A percentile compares a stretch with the other conserved stretches of the same genome.
Conservation (phyloP, 169 alveolate genomes). For the Cryptosporidium sp. region DNA sequence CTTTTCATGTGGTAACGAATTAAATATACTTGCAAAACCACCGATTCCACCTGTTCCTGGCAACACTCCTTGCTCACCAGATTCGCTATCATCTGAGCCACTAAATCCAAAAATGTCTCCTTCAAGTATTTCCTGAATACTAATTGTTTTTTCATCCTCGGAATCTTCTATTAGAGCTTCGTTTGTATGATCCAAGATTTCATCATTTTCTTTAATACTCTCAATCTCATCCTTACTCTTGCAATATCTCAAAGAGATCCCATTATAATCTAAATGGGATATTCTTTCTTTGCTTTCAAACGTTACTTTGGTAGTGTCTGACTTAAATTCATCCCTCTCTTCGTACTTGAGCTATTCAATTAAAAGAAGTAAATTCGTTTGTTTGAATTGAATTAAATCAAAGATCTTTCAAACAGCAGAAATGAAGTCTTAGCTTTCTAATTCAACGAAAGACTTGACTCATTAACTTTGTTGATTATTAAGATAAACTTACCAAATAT, state of each 20-base stretch:
- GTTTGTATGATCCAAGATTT: not conserved
- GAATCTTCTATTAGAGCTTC: not conserved
- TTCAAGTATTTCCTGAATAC: conserved; percentile 48
- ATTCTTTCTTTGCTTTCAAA: conserved; percentile 44
- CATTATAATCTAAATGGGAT: conserved; percentile 30
- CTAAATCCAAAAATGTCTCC: conserved; percentile 28
- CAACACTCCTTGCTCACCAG: not conserved
- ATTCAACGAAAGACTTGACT: not conserved
- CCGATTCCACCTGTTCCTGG: not conserved
- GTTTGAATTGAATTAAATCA: not conserved
- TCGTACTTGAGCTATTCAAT: conserved; percentile 29
- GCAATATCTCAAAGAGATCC: conserved; percentile 16
- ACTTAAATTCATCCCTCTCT: conserved; percentile 49
- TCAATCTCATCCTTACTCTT: conserved; percentile 19
- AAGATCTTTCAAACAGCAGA: no score
- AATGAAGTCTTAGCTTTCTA: not conserved
- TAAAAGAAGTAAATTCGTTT: not conserved
- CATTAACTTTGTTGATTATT: not conserved
- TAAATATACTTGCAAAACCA: conserved; percentile 16
- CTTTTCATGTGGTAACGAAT: conserved; percentile 57
- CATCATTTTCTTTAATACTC: not conserved
- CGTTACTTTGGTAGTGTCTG: conserved; percentile 39
- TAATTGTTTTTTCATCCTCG: conserved; percentile 26
- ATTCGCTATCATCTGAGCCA: conserved; percentile 55
- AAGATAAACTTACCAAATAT: conserved; percentile 26